Evolutionary conservation across 2,329 filamentous ascomycete genomes (phyloP), one percentile per base, ranked within the genome.

Genomic region (Dactylellina cionopaga): DNA sequence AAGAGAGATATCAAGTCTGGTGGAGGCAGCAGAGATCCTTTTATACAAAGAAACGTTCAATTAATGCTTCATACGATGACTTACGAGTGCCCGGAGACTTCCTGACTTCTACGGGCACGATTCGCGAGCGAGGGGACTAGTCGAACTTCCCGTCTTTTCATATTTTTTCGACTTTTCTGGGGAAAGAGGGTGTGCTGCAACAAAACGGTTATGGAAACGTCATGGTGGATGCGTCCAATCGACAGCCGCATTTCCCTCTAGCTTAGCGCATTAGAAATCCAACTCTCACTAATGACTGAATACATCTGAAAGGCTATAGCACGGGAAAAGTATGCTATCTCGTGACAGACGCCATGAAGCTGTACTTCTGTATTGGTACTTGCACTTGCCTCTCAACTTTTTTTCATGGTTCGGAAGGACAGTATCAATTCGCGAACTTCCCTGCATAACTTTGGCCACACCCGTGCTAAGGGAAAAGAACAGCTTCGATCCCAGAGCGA

Each of bases 181-280:
- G 19, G 17, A 31, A 65, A 54, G 44, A 72, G 68, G 59, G 68
- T 72, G 68, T 72, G 68, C 59, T 65, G 68, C 68, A 71, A 25
- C 7, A n/a, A 44, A 71, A 71, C 56, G 33, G 51, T 63, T 71
- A 29, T 27, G 52, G 68, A 43, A 72, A 65, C 68, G 68, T 72
- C 68, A 72, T 72, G 59, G 58, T 25, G 24, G 29, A 56, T 37
- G 44, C 41, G 33, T 39, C 65, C 56, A 70, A 70, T 70, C 6
- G 56, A 56, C 47, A 29, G 37, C 22, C 27, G 51, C 19, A 35
- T 49, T 31, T 56, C 27, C 1, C 10, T 47, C 63, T 59, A 47
- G 63, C 46, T 46, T 60, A 24, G 13, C 51, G 10, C 35, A 51
- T 68, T 68, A 68, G 52, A 68, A 68, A 68, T 68, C 63, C 54